Evolutionary conservation across 192 early-diverging fungal genomes (phyloP), one percentile per base, ranked within the genome.

Genomic region (Coemansia sp.): DNA sequence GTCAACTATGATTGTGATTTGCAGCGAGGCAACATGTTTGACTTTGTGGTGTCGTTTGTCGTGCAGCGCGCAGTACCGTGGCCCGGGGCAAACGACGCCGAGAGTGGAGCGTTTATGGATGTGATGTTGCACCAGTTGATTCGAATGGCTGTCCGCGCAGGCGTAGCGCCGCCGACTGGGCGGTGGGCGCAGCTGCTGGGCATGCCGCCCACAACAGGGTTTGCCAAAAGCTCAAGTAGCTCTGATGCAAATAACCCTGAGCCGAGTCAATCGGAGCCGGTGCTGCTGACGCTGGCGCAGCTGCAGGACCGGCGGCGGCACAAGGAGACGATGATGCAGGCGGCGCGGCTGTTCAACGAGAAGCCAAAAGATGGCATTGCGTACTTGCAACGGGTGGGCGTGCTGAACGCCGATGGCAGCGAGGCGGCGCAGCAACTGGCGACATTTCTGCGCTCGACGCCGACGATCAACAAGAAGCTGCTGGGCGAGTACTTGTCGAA

Each of bases 1-100:
- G 86, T 94, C 57, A 93, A 95, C 73, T 97, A 92, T 72, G 97
- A 99, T 73, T 92, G 93, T 59, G 91, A 95, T 63, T 59, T 91
- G 64, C 82, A 88, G 38, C 86, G 87, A 45, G 87, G 88, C 47
- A 90, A 97, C 74, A 79, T 98, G 55, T 98, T 92, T 85, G 93
- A 96, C 66, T 76, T 76, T 61, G 45, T 76, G 24, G 63, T 73
- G 11, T 65, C 72, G 38, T 70, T 79, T 62, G 27, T 78, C 19
- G 62, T 75, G 7, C 74, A 67, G 27, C 70, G 74, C 14, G 69
- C 82, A 3, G 60, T 83, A 10, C 76, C 82, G 2, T 76, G 74
- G 74, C 57, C 60, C 14, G 67, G 66, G 9, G 37, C 55, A 29
- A 49, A 57, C 38, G 61, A 62, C 21, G 43, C 48, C 12, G 79